A percentile compares a stretch with the other conserved stretches of the same genome.
These are phyloP conservation scores for Biancaea sappan DNA, from an alignment of 306 rosid species.

Conservation along the genomic window DNA sequence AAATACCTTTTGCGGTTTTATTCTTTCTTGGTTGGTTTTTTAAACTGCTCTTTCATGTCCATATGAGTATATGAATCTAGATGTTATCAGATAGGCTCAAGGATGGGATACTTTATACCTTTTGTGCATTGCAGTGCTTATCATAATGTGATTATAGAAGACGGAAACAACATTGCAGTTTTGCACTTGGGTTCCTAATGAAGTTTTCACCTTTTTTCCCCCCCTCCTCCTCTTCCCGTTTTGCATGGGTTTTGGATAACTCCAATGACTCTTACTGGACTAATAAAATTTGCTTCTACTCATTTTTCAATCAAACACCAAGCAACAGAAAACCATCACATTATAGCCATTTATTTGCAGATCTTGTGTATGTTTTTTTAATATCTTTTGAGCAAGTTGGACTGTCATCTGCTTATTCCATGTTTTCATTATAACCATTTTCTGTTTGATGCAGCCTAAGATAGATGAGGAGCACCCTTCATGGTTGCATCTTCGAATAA, in stretches of 20 bases:
- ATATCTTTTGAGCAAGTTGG: conserved; percentile 18
- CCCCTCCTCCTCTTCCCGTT: neutral
- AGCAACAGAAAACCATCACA: conserved; percentile 7
- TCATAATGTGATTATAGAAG: neutral
- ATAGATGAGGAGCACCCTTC: conserved; percentile 66
- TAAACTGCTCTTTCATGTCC: conserved; percentile 1
- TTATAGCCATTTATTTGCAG: conserved; percentile 9
- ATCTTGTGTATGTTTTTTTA: neutral
- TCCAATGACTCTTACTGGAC: neutral
- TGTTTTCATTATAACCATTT: conserved; percentile 11
- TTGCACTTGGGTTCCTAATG: neutral
- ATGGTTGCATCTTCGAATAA: conserved; percentile 78
- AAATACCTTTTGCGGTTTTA: neutral
- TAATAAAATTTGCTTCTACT: conserved; percentile 12
- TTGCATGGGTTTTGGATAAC: neutral
- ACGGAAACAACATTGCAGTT: neutral
- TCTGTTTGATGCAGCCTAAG: conserved; percentile 61
- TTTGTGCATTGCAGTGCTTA: conserved; percentile 20
- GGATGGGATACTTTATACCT: conserved; percentile 12
- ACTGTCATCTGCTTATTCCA: neutral
- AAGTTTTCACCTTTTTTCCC: neutral
- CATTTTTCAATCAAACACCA: conserved; percentile 13
- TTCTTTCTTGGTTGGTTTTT: conserved; percentile 29
- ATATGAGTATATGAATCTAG: conserved; percentile 7
- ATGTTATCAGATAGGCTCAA: conserved; percentile 20